Conservation (phyloP, 371 early-diverging fungal genomes). For the Mortierella sp. region DNA sequence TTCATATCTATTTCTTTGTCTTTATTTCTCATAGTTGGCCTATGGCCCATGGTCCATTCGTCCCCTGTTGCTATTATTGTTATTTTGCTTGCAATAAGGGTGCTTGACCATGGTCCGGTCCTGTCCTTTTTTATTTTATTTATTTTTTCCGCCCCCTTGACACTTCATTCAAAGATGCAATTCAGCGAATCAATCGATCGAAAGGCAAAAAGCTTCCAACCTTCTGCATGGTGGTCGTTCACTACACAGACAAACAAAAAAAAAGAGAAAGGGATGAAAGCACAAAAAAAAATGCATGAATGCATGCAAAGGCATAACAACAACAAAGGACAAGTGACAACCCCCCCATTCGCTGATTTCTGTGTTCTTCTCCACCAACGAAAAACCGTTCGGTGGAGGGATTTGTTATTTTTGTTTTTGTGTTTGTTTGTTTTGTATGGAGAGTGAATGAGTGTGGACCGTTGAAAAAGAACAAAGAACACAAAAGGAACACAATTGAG, state of each 20-base stretch:
- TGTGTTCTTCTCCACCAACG: not conserved
- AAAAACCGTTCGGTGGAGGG: conserved; percentile 1
- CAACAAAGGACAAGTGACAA: too few relatives aligned
- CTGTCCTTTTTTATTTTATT: not conserved
- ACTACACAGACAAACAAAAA: not conserved
- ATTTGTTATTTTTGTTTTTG: not conserved
- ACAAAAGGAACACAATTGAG: not conserved
- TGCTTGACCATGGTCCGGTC: too few relatives aligned
- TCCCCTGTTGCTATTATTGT: too few relatives aligned
- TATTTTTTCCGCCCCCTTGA: not conserved
- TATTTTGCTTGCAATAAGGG: too few relatives aligned
- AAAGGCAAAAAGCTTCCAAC: too few relatives aligned
- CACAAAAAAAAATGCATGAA: conserved; percentile 6
- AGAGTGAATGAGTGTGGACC: conserved; percentile 2
- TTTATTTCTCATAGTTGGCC: too few relatives aligned
- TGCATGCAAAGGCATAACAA: not conserved
- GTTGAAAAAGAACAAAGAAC: not conserved
- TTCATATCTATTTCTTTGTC: too few relatives aligned
- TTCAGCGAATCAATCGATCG: not conserved
- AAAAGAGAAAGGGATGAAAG: not conserved
- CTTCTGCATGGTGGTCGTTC: not conserved
- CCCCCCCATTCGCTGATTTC: too few relatives aligned
- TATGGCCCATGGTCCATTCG: not conserved
- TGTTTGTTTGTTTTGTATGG: not conserved
- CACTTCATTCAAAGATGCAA: not conserved